A percentile compares a stretch with the other conserved stretches of the same genome.
These are phyloP conservation scores for Amanita polypyramis DNA, from an alignment of 768 basidiomycete genomes.

Conservation along the genomic window DNA sequence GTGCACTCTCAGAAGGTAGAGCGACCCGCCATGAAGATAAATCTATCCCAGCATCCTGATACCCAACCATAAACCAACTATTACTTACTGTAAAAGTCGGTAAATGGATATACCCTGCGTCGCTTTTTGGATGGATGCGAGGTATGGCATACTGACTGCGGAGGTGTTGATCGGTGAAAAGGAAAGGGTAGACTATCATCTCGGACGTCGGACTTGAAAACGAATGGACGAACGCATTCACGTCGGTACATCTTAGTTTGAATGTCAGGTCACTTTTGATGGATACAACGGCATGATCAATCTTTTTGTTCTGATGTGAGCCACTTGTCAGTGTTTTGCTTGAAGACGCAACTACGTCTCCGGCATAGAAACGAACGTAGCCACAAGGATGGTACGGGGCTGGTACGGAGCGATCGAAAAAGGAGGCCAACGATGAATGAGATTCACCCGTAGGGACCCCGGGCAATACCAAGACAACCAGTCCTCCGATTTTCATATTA, in stretches of 20 bases:
- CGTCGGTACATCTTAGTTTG: neutral
- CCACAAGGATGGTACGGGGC: slow-evolving; percentile 39
- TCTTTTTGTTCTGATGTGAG: neutral
- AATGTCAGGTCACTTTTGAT: neutral
- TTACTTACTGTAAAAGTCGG: slow-evolving; percentile 52
- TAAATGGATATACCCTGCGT: slow-evolving; percentile 19
- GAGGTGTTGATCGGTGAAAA: slow-evolving; percentile 68
- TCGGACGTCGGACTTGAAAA: slow-evolving; percentile 8
- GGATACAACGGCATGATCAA: too few relatives aligned
- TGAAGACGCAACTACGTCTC: slow-evolving; percentile 14
- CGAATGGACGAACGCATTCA: slow-evolving; percentile 5
- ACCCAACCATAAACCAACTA: slow-evolving; percentile 40
- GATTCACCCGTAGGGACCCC: slow-evolving; percentile 14
- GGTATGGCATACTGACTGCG: slow-evolving; percentile 38
- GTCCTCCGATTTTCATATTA: slow-evolving; percentile 21
- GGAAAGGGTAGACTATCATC: slow-evolving; percentile 45
- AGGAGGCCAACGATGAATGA: slow-evolving; percentile 18
- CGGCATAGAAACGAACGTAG: slow-evolving; percentile 46
- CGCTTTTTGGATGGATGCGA: slow-evolving; percentile 25
- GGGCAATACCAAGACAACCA: slow-evolving; percentile 39
- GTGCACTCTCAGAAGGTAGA: slow-evolving; percentile 12
- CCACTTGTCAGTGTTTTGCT: neutral
- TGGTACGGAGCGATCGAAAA: slow-evolving; percentile 49
- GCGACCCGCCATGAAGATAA: slow-evolving; percentile 55
- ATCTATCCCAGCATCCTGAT: slow-evolving; percentile 34